These are phyloP conservation scores for Epichloe gansuensis DNA, from an alignment of 2,329 filamentous ascomycete genomes.

Conservation along the genomic window DNA sequence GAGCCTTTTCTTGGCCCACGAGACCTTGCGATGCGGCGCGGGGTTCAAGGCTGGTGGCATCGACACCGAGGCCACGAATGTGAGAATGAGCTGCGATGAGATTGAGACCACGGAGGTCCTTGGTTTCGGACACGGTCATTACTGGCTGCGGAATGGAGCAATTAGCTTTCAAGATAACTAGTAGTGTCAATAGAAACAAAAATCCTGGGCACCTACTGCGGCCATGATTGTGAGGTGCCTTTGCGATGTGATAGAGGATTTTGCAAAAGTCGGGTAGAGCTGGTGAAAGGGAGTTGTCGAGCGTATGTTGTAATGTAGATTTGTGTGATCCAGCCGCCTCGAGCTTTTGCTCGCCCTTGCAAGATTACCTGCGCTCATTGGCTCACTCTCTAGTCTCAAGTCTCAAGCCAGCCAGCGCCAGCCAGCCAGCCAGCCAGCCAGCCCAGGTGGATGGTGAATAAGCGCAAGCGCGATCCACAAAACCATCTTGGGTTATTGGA, in stretches of 20 bases:
- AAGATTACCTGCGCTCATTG: constrained; percentile 2
- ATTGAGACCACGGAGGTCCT: constrained; percentile 91
- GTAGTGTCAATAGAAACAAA: neutral
- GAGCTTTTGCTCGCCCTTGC: constrained; percentile 1
- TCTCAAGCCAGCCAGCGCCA: no score
- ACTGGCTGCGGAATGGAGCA: constrained; percentile 33
- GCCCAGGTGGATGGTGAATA: neutral
- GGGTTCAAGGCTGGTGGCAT: constrained; percentile 81
- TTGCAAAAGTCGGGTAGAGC: constrained; percentile 1
- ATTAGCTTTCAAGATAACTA: neutral
- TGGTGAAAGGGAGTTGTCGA: neutral
- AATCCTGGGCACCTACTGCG: constrained; percentile 30
- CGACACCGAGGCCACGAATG: constrained; percentile 89
- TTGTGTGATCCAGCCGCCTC: neutral
- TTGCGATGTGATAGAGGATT: neutral
- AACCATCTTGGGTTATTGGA: neutral
- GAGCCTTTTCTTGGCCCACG: constrained; percentile 90
- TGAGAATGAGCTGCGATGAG: constrained; percentile 98
- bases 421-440: no score
- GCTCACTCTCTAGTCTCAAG: neutral
- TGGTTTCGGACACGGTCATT: constrained; percentile 81
- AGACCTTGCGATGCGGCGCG: constrained; percentile 78
- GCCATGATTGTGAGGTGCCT: constrained; percentile 29
- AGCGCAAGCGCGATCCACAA: neutral
- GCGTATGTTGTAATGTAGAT: neutral